Evolutionary conservation across 2,329 filamentous ascomycete species (phyloP), one percentile per base, ranked within the genome.

Genomic region (Aureobasidium sp.): DNA sequence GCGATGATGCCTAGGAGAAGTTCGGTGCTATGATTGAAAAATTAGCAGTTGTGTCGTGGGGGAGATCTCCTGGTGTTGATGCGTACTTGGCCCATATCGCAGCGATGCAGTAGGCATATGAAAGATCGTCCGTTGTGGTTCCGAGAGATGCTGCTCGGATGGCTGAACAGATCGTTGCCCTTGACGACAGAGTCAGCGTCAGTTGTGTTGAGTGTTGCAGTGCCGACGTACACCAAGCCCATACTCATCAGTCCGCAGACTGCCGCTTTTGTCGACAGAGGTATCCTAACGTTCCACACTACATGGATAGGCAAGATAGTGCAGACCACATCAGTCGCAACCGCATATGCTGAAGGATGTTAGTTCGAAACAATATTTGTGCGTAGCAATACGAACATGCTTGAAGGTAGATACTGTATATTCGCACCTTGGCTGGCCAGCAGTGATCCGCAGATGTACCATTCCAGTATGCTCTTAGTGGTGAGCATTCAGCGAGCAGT

Each of bases 321-420:
- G 53, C 68, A 70, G 26, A 70, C 58, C 3, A 71, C 46, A 48
- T 71, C 69, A 2, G 69, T 68, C 5, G 69, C 56, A 26, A 70
- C 66, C 7, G 66, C 67, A 47, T 69, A 69, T 29, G 67, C 68
- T 70, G 41, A 42, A 29, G 15, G 6, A 53, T 5, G 15, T 58
- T 10, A 63, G 39, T 26, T 37, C 12, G n/a, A 17, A 27, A 46
- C 10, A 27, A 10, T 13, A 13, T 46, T 39, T 15, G 10, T 37
- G 34, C 15, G 34, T 37, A 15, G 34, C 34, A 13, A 13, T 32
- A 65, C 67, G 26, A 66, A 70, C 69, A 66, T 44, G 67, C 67
- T 64, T 69, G 67, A 9, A 70, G 48, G 39, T 70, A 71, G 44
- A 70, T 70, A 2, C 68, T 69, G 51, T 69, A 70, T 17, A 70